Evolutionary conservation across 1,284 basidiomycete genomes (phyloP).

Genomic region (Ustilago xerochloae): DNA sequence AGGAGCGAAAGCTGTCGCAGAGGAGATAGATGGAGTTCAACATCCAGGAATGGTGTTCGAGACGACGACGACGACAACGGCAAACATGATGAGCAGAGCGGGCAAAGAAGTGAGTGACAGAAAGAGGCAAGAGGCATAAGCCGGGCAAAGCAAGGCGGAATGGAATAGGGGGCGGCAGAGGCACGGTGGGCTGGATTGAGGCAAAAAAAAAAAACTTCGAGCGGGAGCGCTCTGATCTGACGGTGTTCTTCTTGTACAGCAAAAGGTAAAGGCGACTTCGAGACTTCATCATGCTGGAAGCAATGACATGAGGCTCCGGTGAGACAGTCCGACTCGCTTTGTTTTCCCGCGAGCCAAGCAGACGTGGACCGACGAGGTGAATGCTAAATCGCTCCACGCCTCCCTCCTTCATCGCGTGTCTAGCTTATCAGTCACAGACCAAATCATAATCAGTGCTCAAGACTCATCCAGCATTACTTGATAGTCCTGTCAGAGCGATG

Average conservation of each 20-base stretch:
- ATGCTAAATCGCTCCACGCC: background rate
- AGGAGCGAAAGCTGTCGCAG: background rate
- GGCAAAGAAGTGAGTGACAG: background rate
- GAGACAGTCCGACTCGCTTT: background rate
- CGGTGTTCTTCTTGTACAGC: conserved; percentile 17
- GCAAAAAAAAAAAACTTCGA: conserved; percentile 24
- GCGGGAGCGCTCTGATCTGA: conserved; percentile 18
- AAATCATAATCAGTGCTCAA: too few species aligned
- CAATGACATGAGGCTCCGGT: conserved; percentile 1
- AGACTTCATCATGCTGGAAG: background rate
- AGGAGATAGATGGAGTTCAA: background rate
- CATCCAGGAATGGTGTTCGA: conserved; percentile 16
- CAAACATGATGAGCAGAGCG: background rate
- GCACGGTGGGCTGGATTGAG: background rate
- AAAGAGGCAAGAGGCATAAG: background rate
- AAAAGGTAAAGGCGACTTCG: conserved; percentile 18
- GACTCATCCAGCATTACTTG: too few species aligned
- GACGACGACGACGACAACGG: background rate
- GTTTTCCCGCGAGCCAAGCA: background rate
- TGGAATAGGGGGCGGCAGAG: background rate
- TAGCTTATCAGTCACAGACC: too few species aligned
- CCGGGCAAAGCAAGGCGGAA: background rate
- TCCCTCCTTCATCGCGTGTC: too few species aligned
- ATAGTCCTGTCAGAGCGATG: too few species aligned
- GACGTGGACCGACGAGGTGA: background rate